phyloP scores from a whole-genome alignment of 2,329 filamentous ascomycete species.

The Rhynchosporium secalis region DNA sequence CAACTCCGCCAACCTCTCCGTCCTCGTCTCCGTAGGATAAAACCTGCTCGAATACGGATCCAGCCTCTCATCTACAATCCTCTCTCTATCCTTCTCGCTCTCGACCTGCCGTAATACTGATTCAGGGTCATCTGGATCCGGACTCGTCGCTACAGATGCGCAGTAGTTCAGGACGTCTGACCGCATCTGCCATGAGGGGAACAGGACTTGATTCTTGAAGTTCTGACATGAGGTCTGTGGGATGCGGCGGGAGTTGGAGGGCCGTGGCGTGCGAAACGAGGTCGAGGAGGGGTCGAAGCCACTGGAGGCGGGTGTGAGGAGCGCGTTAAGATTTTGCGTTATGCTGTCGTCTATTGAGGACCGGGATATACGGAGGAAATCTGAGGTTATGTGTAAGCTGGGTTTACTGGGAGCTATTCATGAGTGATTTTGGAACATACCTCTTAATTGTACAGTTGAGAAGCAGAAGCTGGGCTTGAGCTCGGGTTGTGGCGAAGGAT shows the following conservation, averaged over 20 bases:
- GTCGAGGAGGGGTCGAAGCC: slow-evolving; percentile 83
- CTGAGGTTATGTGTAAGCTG: slow-evolving; percentile 47
- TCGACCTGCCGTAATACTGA: slow-evolving; percentile 68
- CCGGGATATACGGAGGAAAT: slow-evolving; percentile 87
- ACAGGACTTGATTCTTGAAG: slow-evolving; percentile 78
- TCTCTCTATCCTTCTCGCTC: slow-evolving; percentile 66
- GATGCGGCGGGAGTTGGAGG: slow-evolving; percentile 53
- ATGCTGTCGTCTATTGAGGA: slow-evolving; percentile 90
- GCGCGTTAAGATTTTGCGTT: slow-evolving; percentile 85
- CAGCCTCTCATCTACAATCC: slow-evolving; percentile 80
- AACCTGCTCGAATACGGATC: slow-evolving; percentile 90
- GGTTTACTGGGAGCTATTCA: neutral
- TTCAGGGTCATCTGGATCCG: slow-evolving; percentile 85
- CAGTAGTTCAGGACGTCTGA: slow-evolving; percentile 88
- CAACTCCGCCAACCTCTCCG: slow-evolving; percentile 73
- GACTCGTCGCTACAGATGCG: slow-evolving; percentile 79
- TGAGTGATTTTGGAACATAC: slow-evolving; percentile 44
- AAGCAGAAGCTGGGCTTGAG: slow-evolving; percentile 79
- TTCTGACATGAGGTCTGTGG: slow-evolving; percentile 61
- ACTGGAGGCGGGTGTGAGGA: slow-evolving; percentile 69
- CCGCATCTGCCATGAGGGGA: slow-evolving; percentile 83
- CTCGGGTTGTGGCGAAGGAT: slow-evolving; percentile 44
- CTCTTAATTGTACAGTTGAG: slow-evolving; percentile 66
- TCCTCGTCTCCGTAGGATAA: slow-evolving; percentile 76
- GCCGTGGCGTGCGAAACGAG: slow-evolving; percentile 56